These are phyloP conservation scores for Podila horticola DNA, from an alignment of 192 early-diverging fungal species.

Conservation along the genomic window DNA sequence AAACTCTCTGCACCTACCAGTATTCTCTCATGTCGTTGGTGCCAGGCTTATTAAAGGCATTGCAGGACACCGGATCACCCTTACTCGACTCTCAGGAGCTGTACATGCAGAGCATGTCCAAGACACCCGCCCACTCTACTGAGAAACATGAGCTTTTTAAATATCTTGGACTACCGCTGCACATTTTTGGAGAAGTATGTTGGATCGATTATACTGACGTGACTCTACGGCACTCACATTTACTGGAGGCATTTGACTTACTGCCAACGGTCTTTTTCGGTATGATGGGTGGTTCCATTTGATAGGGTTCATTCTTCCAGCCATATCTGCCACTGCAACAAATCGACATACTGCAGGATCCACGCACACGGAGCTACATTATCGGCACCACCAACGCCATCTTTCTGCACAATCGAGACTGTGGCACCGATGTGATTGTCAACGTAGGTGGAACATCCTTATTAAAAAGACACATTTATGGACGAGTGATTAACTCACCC, in stretches of 20 bases:
- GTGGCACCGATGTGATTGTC: constrained; percentile 77
- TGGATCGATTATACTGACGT: not conserved
- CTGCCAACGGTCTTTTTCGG: not conserved
- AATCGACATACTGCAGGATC: constrained; percentile 77
- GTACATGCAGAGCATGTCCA: constrained; percentile 52
- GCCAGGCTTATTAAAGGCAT: constrained; percentile 63
- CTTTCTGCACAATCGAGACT: constrained; percentile 79
- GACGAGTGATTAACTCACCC: not conserved
- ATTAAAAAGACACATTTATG: too few species aligned
- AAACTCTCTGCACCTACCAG: constrained; percentile 80
- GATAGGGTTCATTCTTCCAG: constrained; percentile 79
- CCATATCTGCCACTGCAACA: constrained; percentile 88
- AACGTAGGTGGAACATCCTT: constrained; percentile 57
- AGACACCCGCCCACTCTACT: constrained; percentile 47
- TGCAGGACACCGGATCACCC: constrained; percentile 62
- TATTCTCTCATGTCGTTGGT: constrained; percentile 81
- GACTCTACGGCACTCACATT: too few species aligned
- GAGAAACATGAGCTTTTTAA: constrained; percentile 56
- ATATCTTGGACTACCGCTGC: constrained; percentile 69
- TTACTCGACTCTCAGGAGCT: constrained; percentile 55
- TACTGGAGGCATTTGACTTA: too few species aligned
- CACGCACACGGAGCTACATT: constrained; percentile 73
- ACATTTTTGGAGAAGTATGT: constrained; percentile 66
- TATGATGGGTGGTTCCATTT: not conserved
- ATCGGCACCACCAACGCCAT: constrained; percentile 85